Base-by-base conservation (phyloP, 805 yeast genomes). In the Clavispora vitiphila region DNA sequence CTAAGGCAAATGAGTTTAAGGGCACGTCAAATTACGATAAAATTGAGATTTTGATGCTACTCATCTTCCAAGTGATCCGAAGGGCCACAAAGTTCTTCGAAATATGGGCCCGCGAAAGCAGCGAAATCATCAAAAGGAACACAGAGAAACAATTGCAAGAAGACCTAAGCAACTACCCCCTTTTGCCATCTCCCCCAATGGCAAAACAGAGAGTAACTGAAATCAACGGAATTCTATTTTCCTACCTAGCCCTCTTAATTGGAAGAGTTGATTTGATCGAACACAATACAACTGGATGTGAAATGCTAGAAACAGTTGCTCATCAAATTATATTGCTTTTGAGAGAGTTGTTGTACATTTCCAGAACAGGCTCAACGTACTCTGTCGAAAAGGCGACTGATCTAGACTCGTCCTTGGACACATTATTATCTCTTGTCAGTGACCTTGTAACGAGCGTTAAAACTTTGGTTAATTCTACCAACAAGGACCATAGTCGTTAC, bases 231-330 rank as follows among this genome's bases (percentile, higher is more conserved):
- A 65, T 81, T 5, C 54, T 83, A 12, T 75, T 76, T 51, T 69
- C 77, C 1, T 85, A 85, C 53, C 66, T 84, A 48, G 81, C 83
- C 2, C 54, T 86, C 49, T 75, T 85, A 8, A 69, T 83, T 12
- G 95, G 95, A n/a, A 65, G 95, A 51, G 62, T 86, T 48, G 93
- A 86, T 58, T 69, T 86, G 60, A 78, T 85, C 26, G 93, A 86
- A 55, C 83, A 81, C 51, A 85, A 84, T 55, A 72, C 80, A 4
- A 68, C 69, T 14, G 91, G 91, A 2, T 80, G 88, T 54, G 83
- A 81, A 48, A 59, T 80, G 6, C 58, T 86, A 40, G 90, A 85
- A 51, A 69, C 74, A 14, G 64, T 86, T 12, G 76, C 81, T 2
- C 86, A 82, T 51, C 93, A 86, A 50, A 71, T 85, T 34, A 81